Base-by-base conservation (phyloP, 2,329 filamentous ascomycete species). In the Epichloe uncinata region DNA sequence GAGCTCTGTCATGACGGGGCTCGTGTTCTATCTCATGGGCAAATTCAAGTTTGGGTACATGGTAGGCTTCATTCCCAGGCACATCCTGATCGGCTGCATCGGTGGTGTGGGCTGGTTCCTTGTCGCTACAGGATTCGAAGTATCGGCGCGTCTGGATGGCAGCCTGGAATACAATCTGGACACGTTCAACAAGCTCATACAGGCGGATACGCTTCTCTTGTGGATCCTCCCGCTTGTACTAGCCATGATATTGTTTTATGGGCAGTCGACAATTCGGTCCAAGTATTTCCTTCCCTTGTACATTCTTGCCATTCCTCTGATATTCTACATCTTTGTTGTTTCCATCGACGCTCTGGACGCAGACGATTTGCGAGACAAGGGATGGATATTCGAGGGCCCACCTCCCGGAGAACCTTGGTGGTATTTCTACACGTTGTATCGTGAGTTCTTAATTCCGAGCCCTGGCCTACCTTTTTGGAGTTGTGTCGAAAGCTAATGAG, bases 21-120 rank as follows among this genome's bases (percentile, higher is more conserved):
- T 87, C 22, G 87, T 96, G 5, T 98, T 98, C 70, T 95, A 93
- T 61, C 71, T 86, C 9, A 91, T 98, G 73, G 93, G 93, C 48
- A 77, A 78, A 36, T 94, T 90, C 69, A 83, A 81, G 60, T 80
- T 97, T 49, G 93, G 93, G 34, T 94, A 90, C 54, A 79, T 98
- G 54, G 89, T 97, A 53, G 93, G 90, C 52, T 98, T 98, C 69
- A 97, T 98, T 58, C 93, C 93, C 5, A 81, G 93, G 42, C 91
- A 95, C 58, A 98, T 98, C 57, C 71, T 98, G 34, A 95, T 96
- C 54, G 93, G 93, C 49, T 98, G 93, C 61, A 97, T 98, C 57
- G 93, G 93, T 42, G 93, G 93, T 54, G 93, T 98, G 8, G 93
- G 93, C 5, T 95, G 89, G 77, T 98, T 98, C 66, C 74, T 98